phyloP scores from a whole-genome alignment of 257 asterid species.

The Linaria vulgaris region DNA sequence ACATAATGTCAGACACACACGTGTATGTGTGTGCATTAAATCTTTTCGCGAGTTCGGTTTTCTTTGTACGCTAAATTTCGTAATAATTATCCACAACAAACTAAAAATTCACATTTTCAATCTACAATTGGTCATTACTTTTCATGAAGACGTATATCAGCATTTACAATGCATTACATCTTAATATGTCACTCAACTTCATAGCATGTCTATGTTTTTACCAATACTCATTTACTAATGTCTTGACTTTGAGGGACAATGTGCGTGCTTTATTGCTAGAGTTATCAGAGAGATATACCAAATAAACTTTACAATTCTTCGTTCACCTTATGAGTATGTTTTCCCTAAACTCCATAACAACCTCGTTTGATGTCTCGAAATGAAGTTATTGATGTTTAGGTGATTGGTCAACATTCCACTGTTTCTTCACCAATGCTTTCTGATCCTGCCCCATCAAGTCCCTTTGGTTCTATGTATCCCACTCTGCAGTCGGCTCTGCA shows the following conservation, averaged over 20 bases:
- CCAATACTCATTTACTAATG: too few species aligned
- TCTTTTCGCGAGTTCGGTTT: not conserved
- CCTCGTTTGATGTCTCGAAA: conserved; percentile 10
- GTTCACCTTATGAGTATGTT: conserved; percentile 6
- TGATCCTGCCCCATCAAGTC: conserved; percentile 52
- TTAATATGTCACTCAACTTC: conserved; percentile 14
- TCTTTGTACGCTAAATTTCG: not conserved
- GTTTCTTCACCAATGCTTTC: conserved; percentile 35
- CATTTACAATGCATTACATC: not conserved
- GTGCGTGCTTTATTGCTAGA: conserved; percentile 4
- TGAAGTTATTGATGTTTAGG: conserved; percentile 42
- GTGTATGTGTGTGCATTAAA: not conserved
- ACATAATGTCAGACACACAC: not conserved
- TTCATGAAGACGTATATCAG: not conserved
- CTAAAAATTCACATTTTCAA: not conserved
- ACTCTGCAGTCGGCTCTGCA: conserved; percentile 61
- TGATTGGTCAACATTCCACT: conserved; percentile 51
- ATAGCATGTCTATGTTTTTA: not conserved
- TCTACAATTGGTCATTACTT: not conserved
- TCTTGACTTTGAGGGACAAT: too few species aligned
- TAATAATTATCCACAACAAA: not conserved
- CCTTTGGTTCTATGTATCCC: conserved; percentile 47
- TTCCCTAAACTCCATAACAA: conserved; percentile 17
- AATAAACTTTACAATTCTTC: conserved; percentile 3
- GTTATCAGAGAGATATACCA: not conserved